Evolutionary conservation across 352 stramenopile genomes (phyloP), one percentile per base, ranked within the genome.

Genomic region (Pythium brassicae): DNA sequence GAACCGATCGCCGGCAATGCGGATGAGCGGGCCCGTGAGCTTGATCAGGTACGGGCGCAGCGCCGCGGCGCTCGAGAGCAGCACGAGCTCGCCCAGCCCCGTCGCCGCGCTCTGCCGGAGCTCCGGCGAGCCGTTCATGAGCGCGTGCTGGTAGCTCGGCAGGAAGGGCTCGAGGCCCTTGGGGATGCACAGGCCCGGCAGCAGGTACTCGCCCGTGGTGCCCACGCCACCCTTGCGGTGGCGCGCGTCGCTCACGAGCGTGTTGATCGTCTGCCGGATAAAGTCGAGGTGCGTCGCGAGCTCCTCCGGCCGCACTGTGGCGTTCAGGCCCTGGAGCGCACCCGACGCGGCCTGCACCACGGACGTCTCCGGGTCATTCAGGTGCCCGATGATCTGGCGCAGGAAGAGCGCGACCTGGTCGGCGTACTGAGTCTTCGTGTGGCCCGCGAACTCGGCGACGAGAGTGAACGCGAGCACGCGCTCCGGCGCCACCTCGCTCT

Each of bases 1-100:
- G 78, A 99, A 99, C n/a, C 96, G 83, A 64, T 99, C 97, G 55
- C 97, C 97, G 50, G 99, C 96, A 71, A 99, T 99, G 76, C 98
- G 95, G 76, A 99, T 98, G 35, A 99, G 87, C 43, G 90, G 87
- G 40, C 90, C 90, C 55, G 97, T 89, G 65, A 99, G 93, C 80
- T 99, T 99, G 76, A 99, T 98, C 56, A 99, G 78, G 68, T 98
- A 96, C 50, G 95, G 95, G 54, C 98, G 98, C 54, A 98, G 80
- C 50, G 91, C 67, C 48, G 81, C 66, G 1, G 66, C 55, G 32
- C 73, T 87, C 52, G 97, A 98, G 32, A 99, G 72, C 58, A 91
- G 75, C 48, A 99, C 97, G 37, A 99, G 83, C 76, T 99, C 97
- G 25, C 96, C 97, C 26, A 99, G 83, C 53, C 96, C 96, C 40